Percentiles rank a stretch among this genome's conserved stretches.
Conservation (phyloP, 2,329 filamentous ascomycete genomes). For the Zarea fungicola region DNA sequence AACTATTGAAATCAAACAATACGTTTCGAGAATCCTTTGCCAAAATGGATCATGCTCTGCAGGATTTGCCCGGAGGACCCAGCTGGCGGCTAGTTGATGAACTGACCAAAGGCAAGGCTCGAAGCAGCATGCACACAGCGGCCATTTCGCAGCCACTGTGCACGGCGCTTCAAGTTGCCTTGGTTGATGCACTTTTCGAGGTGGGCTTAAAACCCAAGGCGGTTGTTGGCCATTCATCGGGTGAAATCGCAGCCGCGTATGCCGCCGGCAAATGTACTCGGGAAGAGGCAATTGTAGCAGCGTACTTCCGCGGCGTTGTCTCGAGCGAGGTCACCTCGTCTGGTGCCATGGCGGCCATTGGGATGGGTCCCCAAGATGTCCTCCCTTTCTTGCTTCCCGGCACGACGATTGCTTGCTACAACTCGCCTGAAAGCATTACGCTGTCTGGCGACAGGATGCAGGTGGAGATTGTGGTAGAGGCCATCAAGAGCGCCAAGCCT, state of each 20-base stretch:
- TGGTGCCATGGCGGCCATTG: conserved; percentile 36
- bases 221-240: conserved; percentile 31
- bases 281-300: too few species aligned
- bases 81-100: neutral
- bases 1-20: conserved; percentile 18
- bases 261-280: too few species aligned
- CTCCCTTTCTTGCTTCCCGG: conserved; percentile 21
- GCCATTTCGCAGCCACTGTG: conserved; percentile 28
- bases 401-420: conserved; percentile 33
- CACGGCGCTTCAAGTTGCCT: conserved; percentile 35
- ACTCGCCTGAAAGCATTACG: conserved; percentile 31
- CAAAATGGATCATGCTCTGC: neutral
- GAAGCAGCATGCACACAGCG: neutral
- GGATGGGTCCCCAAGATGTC: conserved; percentile 27
- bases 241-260: conserved; percentile 34
- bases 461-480: conserved; percentile 22
- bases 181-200: conserved; percentile 28
- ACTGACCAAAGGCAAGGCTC: neutral
- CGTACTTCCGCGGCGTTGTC: neutral
- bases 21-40: conserved; percentile 17
- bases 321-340: neutral
- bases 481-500: conserved; percentile 24
- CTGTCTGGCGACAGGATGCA: conserved; percentile 27
- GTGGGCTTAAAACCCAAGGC: conserved; percentile 22
- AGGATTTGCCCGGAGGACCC: neutral